Evolutionary conservation across 2,329 filamentous ascomycete genomes (phyloP).

Genomic region (Alternaria arbusti): DNA sequence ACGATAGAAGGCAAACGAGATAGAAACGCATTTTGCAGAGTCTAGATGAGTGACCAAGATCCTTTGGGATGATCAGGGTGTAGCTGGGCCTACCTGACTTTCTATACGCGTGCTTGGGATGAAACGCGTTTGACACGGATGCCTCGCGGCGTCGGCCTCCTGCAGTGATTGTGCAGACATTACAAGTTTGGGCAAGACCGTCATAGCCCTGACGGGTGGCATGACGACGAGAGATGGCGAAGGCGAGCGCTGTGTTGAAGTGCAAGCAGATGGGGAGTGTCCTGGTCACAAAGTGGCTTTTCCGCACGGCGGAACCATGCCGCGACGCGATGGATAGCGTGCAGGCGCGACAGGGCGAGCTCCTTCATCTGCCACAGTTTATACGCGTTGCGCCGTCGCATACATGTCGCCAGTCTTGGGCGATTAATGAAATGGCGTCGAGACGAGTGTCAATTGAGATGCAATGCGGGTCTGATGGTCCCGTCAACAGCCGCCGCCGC

Average conservation of each 20-base stretch:
- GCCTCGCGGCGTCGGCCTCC: constrained; percentile 13
- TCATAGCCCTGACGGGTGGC: not conserved
- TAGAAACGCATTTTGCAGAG: not conserved
- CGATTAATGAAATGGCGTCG: not conserved
- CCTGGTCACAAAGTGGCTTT: not conserved
- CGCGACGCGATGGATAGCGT: not conserved
- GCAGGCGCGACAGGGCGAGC: not conserved
- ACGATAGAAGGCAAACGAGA: not conserved
- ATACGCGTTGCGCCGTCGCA: not conserved
- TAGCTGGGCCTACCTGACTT: not conserved
- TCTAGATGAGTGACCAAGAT: not conserved
- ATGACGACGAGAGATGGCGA: not conserved
- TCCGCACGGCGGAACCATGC: not conserved
- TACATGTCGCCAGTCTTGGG: rapidly evolving
- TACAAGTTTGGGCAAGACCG: not conserved
- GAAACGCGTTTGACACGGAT: constrained; percentile 24
- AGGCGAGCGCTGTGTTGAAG: not conserved
- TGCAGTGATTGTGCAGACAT: not conserved
- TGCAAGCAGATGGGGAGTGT: not conserved
- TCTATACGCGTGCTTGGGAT: not conserved
- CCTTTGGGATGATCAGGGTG: not conserved
- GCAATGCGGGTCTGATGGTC: not conserved
- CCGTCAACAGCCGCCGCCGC: not conserved
- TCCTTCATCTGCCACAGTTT: not conserved
- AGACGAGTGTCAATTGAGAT: not conserved